These are phyloP conservation scores for Lasiosphaeria ovina DNA, from an alignment of 495 filamentous ascomycete genomes.

Conservation along the genomic window DNA sequence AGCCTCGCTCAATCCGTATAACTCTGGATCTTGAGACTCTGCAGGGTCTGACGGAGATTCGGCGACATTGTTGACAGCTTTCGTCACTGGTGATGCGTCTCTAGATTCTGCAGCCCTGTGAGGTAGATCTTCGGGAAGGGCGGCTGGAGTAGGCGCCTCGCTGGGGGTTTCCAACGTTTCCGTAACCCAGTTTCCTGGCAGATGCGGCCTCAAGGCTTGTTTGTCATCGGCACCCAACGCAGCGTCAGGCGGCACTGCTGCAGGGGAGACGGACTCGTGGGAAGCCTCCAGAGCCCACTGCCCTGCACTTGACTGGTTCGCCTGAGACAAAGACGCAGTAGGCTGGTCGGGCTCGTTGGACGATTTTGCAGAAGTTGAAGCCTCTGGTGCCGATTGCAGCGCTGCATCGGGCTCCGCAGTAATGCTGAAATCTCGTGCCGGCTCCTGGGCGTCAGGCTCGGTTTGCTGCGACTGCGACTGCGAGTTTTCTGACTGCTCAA, in stretches of 20 bases:
- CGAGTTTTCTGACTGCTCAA: neutral
- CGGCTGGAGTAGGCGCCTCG: slow-evolving; percentile 21
- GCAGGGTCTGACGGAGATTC: neutral
- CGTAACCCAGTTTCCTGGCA: slow-evolving; percentile 66
- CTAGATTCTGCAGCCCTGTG: slow-evolving; percentile 9
- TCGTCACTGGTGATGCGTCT: slow-evolving; percentile 23
- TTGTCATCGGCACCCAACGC: slow-evolving; percentile 25
- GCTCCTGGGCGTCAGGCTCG: too few species aligned
- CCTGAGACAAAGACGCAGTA: slow-evolving; percentile 12
- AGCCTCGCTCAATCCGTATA: neutral
- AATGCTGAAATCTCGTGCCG: neutral
- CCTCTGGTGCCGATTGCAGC: slow-evolving; percentile 1
- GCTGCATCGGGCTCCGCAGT: slow-evolving; percentile 13
- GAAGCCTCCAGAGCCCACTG: neutral
- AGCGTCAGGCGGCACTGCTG: slow-evolving; percentile 19
- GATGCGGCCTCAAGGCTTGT: slow-evolving; percentile 52
- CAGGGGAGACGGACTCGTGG: slow-evolving; percentile 17
- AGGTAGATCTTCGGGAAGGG: slow-evolving; percentile 8
- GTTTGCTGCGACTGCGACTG: neutral
- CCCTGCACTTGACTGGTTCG: neutral
- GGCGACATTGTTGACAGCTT: slow-evolving; percentile 15
- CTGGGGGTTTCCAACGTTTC: slow-evolving; percentile 46
- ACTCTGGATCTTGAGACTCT: slow-evolving; percentile 5
- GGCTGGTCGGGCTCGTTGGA: slow-evolving; percentile 11
- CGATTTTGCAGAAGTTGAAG: slow-evolving; percentile 5